Conservation (phyloP, 1,284 basidiomycete genomes). For the Papiliotrema nemorosa region DNA sequence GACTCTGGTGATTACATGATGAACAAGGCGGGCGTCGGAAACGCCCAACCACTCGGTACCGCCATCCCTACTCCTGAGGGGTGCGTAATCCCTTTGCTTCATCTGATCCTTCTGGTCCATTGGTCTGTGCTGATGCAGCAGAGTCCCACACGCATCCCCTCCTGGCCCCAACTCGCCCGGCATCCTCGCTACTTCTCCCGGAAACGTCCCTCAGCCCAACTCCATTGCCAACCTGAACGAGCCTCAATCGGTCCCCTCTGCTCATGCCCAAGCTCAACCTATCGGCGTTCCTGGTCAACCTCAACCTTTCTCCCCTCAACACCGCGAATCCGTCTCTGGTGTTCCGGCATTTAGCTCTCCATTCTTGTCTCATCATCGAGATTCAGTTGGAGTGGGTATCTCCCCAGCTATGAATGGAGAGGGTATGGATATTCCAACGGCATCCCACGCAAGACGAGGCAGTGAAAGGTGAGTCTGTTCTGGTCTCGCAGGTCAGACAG, state of each 20-base stretch:
- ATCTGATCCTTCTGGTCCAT: neutral
- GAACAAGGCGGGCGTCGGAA: slow-evolving; percentile 84
- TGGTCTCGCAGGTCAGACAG: too few relatives aligned
- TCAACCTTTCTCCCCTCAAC: slow-evolving; percentile 2
- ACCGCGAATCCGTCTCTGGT: slow-evolving; percentile 12
- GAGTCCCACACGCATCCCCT: slow-evolving; percentile 47
- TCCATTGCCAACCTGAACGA: slow-evolving; percentile 13
- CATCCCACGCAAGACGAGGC: slow-evolving; percentile 20
- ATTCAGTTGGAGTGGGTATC: slow-evolving; percentile 40
- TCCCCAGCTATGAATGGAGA: slow-evolving; percentile 36
- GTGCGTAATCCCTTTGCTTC: slow-evolving; percentile 53
- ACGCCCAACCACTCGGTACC: slow-evolving; percentile 83
- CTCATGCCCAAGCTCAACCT: slow-evolving; percentile 17
- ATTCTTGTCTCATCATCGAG: slow-evolving; percentile 1
- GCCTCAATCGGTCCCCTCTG: slow-evolving; percentile 6
- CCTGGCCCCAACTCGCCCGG: slow-evolving; percentile 26
- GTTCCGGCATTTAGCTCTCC: neutral
- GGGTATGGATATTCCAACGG: slow-evolving; percentile 36
- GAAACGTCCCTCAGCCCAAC: slow-evolving; percentile 16
- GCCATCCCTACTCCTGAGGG: slow-evolving; percentile 94
- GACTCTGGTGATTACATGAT: slow-evolving; percentile 96
- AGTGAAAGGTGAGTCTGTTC: slow-evolving; percentile 35
- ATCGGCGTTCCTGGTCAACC: slow-evolving; percentile 4
- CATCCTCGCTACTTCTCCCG: slow-evolving; percentile 43
- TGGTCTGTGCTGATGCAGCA: slow-evolving; percentile 13